phyloP scores from a whole-genome alignment of 768 basidiomycete genomes.

The Pulveroboletus sp. region DNA sequence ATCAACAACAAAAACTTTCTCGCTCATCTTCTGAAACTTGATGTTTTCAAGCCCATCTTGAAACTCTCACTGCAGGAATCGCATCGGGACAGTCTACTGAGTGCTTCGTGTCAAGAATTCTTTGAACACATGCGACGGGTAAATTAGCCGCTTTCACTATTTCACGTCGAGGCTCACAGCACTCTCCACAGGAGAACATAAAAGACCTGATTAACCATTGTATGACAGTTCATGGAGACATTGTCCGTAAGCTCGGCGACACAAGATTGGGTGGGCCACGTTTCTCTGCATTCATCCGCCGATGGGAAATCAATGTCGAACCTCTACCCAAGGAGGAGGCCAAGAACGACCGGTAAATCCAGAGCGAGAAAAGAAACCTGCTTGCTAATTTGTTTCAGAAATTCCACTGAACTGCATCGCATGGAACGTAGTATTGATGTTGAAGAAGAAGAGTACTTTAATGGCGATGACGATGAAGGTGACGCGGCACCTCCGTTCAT shows the following conservation, averaged over 20 bases:
- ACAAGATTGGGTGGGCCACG: conserved; percentile 58
- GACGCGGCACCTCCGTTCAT: conserved; percentile 36
- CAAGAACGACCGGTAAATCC: conserved; percentile 47
- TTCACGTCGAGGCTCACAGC: conserved; percentile 3
- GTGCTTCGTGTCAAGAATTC: conserved; percentile 92
- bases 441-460: conserved; percentile 94
- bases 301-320: conserved; percentile 92
- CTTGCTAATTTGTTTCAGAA: conserved; percentile 29
- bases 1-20: conserved; percentile 75
- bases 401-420: conserved; percentile 37
- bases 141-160: conserved; percentile 20
- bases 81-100: conserved; percentile 83
- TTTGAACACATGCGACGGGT: conserved; percentile 91
- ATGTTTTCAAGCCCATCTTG: conserved; percentile 77
- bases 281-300: conserved; percentile 67
- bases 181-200: conserved; percentile 65
- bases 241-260: conserved; percentile 59
- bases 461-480: conserved; percentile 77
- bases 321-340: conserved; percentile 53
- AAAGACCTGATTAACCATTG: conserved; percentile 81
- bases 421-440: conserved; percentile 51
- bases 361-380: conserved; percentile 7
- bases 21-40: conserved; percentile 75
- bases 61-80: conserved; percentile 82
- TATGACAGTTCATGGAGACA: conserved; percentile 69